Conservation (phyloP, 805 yeast species). For the Allodekkera sacchari region DNA sequence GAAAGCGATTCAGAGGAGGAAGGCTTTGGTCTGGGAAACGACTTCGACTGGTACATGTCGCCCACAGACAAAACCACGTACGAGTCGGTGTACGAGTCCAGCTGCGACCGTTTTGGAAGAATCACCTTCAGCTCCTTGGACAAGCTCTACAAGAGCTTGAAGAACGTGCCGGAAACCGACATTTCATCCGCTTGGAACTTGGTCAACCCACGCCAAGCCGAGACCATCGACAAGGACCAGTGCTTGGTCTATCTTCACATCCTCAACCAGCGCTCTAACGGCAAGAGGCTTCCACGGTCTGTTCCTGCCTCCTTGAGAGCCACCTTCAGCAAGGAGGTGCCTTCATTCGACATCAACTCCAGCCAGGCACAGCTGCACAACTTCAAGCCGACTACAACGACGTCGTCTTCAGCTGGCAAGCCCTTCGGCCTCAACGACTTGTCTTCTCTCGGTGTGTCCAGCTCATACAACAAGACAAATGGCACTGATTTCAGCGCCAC, state of each 20-base stretch:
- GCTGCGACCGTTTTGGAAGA: slow-evolving; percentile 73
- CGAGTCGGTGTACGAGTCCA: slow-evolving; percentile 66
- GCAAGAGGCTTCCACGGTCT: slow-evolving; percentile 79
- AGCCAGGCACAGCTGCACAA: slow-evolving; percentile 35
- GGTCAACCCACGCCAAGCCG: slow-evolving; percentile 82
- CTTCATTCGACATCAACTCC: slow-evolving; percentile 59
- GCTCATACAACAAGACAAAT: too few species aligned
- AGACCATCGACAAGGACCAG: slow-evolving; percentile 90
- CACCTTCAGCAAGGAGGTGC: slow-evolving; percentile 78
- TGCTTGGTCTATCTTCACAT: slow-evolving; percentile 83
- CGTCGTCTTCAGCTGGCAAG: slow-evolving; percentile 19
- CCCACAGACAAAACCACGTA: slow-evolving; percentile 78
- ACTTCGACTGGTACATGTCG: slow-evolving; percentile 94
- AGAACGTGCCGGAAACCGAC: slow-evolving; percentile 74
- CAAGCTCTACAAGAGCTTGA: slow-evolving; percentile 59
- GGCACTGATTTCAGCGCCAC: slow-evolving; percentile 70
- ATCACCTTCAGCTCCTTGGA: slow-evolving; percentile 65
- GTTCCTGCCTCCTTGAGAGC: slow-evolving; percentile 92
- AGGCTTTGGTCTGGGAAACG: slow-evolving; percentile 48
- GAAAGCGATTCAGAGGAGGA: slow-evolving; percentile 55
- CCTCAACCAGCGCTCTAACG: slow-evolving; percentile 75
- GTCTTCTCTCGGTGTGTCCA: too few species aligned
- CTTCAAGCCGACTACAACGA: slow-evolving; percentile 3
- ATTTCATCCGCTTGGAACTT: slow-evolving; percentile 89
- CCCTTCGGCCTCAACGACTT: too few species aligned